These are phyloP conservation scores for Trypanosoma mega DNA, from an alignment of 208 protist genomes.

Conservation along the genomic window DNA sequence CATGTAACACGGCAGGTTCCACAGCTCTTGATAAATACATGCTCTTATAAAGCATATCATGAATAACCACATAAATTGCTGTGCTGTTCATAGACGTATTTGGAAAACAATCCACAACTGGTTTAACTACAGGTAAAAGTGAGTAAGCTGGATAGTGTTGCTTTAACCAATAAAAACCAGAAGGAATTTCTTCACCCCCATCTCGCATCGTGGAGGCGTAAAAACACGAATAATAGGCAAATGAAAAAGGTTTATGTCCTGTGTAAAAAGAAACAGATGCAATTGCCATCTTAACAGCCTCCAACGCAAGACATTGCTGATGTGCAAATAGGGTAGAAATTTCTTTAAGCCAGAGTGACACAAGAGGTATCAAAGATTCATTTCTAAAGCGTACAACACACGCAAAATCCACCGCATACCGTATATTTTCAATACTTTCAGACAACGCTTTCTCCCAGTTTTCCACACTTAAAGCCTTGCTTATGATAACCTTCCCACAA, in stretches of 20 bases:
- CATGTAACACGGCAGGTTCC: conserved; percentile 55
- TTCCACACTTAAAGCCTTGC: conserved; percentile 5
- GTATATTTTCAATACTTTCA: conserved; percentile 9
- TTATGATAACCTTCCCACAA: conserved; percentile 5
- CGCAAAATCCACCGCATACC: conserved; percentile 23
- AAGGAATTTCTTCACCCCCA: conserved; percentile 64
- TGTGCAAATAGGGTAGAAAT: conserved; percentile 42
- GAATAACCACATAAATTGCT: conserved; percentile 12
- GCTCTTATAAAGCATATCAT: conserved; percentile 25
- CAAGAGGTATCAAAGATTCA: conserved; percentile 19
- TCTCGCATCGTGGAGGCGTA: conserved; percentile 68
- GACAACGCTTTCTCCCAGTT: conserved; percentile 9
- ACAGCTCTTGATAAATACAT: conserved; percentile 40
- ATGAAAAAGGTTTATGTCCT: conserved; percentile 34
- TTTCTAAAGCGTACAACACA: conserved; percentile 5
- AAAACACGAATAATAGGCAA: conserved; percentile 55
- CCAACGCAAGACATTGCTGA: conserved; percentile 70
- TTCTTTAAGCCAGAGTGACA: conserved; percentile 28
- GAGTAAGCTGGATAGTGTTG: conserved; percentile 33
- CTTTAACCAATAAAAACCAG: conserved; percentile 72
- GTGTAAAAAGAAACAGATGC: conserved; percentile 10
- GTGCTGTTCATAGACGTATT: not conserved
- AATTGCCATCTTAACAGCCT: conserved; percentile 20
- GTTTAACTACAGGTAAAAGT: conserved; percentile 25
- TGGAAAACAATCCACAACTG: not conserved